A percentile compares a stretch with the other conserved stretches of the same genome.
Conservation (phyloP, 805 yeast species). For the Kodamaea lidongshanica region DNA sequence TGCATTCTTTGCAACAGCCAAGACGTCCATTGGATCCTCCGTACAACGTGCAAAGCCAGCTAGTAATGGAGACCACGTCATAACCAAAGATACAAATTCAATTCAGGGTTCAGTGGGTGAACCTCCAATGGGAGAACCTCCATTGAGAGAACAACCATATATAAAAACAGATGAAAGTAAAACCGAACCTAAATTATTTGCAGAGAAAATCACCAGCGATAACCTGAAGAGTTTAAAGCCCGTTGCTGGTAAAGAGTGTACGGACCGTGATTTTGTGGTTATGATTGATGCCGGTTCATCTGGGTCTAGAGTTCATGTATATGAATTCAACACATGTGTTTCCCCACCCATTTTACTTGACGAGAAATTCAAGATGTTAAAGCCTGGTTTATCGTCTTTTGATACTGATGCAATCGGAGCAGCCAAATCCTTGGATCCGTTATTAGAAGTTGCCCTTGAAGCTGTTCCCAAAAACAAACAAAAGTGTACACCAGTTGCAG, state of each 20-base stretch:
- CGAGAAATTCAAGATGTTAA: constrained; percentile 82
- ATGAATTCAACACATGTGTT: constrained; percentile 80
- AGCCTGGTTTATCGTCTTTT: constrained; percentile 87
- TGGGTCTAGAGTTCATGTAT: constrained; percentile 93
- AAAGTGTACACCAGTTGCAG: constrained; percentile 87
- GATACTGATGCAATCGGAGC: constrained; percentile 79
- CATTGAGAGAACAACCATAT: too few species aligned
- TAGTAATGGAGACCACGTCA: constrained; percentile 17
- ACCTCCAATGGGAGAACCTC: constrained; percentile 30
- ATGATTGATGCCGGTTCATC: constrained; percentile 98
- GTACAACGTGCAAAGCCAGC: constrained; percentile 27
- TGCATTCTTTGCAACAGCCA: constrained; percentile 43
- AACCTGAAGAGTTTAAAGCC: neutral
- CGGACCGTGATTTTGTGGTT: constrained; percentile 62
- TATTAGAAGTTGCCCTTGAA: constrained; percentile 68
- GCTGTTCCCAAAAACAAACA: constrained; percentile 69
- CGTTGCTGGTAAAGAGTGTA: constrained; percentile 13
- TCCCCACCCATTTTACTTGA: constrained; percentile 74
- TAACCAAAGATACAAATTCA: constrained; percentile 19
- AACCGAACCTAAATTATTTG: constrained; percentile 16
- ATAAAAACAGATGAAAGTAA: constrained; percentile 12
- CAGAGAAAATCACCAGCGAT: constrained; percentile 17
- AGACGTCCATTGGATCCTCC: constrained; percentile 28
- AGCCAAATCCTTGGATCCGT: constrained; percentile 81
- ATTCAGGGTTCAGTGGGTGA: constrained; percentile 29